Evolutionary conservation across 805 yeast genomes (phyloP).

Genomic region (Danielia oregonensis): DNA sequence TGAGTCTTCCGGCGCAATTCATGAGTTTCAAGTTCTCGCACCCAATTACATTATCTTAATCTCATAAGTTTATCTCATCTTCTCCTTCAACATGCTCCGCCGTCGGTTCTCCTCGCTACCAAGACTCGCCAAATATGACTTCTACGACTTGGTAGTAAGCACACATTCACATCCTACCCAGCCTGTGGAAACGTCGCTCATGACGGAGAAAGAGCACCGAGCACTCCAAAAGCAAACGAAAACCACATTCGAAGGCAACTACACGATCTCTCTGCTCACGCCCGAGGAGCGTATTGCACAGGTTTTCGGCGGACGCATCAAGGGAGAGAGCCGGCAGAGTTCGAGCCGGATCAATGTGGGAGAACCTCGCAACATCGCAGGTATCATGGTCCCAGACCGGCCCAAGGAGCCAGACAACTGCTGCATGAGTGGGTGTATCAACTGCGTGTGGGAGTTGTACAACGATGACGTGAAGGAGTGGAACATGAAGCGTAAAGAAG

Average conservation of each 20-base stretch:
- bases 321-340: slow-evolving; percentile 46
- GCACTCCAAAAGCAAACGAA: slow-evolving; percentile 13
- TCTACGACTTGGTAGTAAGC: slow-evolving; percentile 34
- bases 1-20: neutral
- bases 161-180: slow-evolving; percentile 32
- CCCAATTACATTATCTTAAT: too few relatives aligned
- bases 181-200: slow-evolving; percentile 29
- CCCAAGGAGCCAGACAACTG: slow-evolving; percentile 94
- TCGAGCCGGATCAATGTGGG: slow-evolving; percentile 36
- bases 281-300: slow-evolving; percentile 46
- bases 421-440: slow-evolving; percentile 95
- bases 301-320: slow-evolving; percentile 55
- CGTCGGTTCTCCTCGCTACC: too few relatives aligned
- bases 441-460: slow-evolving; percentile 94
- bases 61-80: too few relatives aligned
- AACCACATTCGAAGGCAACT: slow-evolving; percentile 29
- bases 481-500: slow-evolving; percentile 57
- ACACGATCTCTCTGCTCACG: slow-evolving; percentile 24
- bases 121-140: too few relatives aligned
- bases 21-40: too few relatives aligned
- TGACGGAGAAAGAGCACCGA: slow-evolving; percentile 18
- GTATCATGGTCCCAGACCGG: slow-evolving; percentile 73
- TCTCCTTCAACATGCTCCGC: too few relatives aligned
- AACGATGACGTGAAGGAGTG: slow-evolving; percentile 86
- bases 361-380: slow-evolving; percentile 41